Percentiles rank a stretch among this genome's conserved stretches.
These are phyloP conservation scores for Raphanus raphanistrum DNA, from an alignment of 345 rosid genomes.

Conservation along the genomic window DNA sequence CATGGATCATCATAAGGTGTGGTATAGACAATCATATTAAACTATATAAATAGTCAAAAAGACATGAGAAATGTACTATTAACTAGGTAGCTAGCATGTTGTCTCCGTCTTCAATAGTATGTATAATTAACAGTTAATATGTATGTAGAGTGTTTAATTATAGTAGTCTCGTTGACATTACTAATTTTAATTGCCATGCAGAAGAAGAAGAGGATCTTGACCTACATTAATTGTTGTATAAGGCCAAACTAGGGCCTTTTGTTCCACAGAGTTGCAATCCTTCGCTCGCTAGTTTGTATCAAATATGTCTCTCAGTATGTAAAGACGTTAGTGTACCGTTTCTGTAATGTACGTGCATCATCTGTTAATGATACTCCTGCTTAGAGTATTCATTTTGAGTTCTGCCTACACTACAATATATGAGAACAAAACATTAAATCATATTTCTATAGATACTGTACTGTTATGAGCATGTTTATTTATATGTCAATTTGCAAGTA, in stretches of 20 bases:
- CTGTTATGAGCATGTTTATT: neutral
- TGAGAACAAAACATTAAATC: conserved; percentile 8
- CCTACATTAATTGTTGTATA: conserved; percentile 82
- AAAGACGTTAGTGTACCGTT: conserved; percentile 20
- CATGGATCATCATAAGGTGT: conserved; percentile 43
- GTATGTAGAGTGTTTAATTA: too few relatives aligned
- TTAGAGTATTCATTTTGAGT: neutral
- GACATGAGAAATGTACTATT: too few relatives aligned
- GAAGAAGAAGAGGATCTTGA: conserved; percentile 74
- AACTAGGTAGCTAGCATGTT: too few relatives aligned
- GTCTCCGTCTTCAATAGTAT: too few relatives aligned
- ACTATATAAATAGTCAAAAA: neutral
- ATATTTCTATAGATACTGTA: neutral
- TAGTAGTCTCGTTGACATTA: conserved; percentile 23
- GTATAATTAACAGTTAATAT: too few relatives aligned
- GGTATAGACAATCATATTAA: conserved; percentile 1
- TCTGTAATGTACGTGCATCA: conserved; percentile 20
- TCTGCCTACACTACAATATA: neutral
- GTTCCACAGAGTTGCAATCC: conserved; percentile 25
- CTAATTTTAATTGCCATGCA: conserved; percentile 47
- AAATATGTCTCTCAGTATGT: conserved; percentile 12
- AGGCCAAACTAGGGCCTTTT: conserved; percentile 51
- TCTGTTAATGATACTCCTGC: conserved; percentile 10
- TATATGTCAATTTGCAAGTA: neutral
- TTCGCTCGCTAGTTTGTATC: neutral